Evolutionary conservation across 2,329 filamentous ascomycete species (phyloP).

Genomic region (Trematosphaeria pertusa): DNA sequence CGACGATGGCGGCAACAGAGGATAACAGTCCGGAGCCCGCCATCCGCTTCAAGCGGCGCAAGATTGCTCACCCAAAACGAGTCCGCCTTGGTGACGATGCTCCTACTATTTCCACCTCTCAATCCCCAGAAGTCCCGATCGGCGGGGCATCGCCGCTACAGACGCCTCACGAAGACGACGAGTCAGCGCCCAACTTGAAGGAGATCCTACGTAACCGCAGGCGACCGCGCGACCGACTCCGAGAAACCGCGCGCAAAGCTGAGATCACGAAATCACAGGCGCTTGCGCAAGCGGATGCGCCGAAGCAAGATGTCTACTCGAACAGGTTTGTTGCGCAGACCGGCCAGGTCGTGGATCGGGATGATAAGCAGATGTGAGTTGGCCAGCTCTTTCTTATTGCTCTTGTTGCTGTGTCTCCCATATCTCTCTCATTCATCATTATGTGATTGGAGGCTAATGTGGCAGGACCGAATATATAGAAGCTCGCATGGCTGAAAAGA

Average conservation of each 20-base stretch:
- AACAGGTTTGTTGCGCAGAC: slow-evolving; percentile 75
- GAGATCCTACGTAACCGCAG: slow-evolving; percentile 42
- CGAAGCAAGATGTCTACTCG: slow-evolving; percentile 27
- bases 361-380: slow-evolving; percentile 81
- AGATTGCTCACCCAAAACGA: slow-evolving; percentile 34
- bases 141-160: slow-evolving; percentile 17
- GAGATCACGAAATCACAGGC: slow-evolving; percentile 21
- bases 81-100: slow-evolving; percentile 20
- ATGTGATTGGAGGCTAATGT: slow-evolving; percentile 64
- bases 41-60: slow-evolving; percentile 43
- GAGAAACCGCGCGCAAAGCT: slow-evolving; percentile 26
- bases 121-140: slow-evolving; percentile 12
- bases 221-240: slow-evolving; percentile 32
- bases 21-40: slow-evolving; percentile 19
- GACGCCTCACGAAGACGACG: slow-evolving; percentile 22
- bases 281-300: slow-evolving; percentile 26
- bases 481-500: slow-evolving; percentile 72
- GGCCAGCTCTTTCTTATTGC: not conserved
- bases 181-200: slow-evolving; percentile 31
- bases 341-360: slow-evolving; percentile 67
- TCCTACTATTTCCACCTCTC: slow-evolving; percentile 2
- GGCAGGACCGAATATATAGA: slow-evolving; percentile 87
- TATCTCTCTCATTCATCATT: not conserved
- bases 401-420: not conserved
- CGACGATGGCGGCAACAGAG: slow-evolving; percentile 24